Evolutionary conservation across 2,329 filamentous ascomycete genomes (phyloP), one percentile per base, ranked within the genome.

Genomic region (Trichoderma sp.): DNA sequence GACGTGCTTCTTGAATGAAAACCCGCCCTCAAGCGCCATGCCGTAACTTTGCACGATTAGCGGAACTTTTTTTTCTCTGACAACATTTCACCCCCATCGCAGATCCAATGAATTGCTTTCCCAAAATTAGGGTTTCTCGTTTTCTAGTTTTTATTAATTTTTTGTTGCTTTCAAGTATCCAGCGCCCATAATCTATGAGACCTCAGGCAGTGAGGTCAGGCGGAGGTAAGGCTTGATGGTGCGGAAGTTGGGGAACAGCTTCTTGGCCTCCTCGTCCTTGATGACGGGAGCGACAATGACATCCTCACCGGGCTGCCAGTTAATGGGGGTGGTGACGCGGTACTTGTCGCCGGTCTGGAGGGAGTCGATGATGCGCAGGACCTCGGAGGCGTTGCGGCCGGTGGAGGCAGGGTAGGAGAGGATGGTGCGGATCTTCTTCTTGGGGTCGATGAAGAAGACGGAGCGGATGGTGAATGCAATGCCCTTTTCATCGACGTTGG

Each of bases 401-500:
- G 94, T 97, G 72, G 92, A 95, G 73, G 95, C 94, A 57, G 95
- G 95, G 87, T 97, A 98, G 80, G 93, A 91, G 86, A 97, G 92
- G 82, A 94, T 97, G 81, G 95, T 90, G 78, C 95, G 92, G 84
- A 97, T 96, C 83, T 92, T 95, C 91, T 97, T 97, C 83, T 89
- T 90, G 75, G 94, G 94, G 86, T 97, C 94, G 82, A 97, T 96
- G 84, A 97, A 87, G 88, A 97, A 97, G 80, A 97, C 95, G 77
- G 92, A 94, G 79, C 95, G 93, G 84, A 98, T 97, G 77, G 95
- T 97, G 85, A 97, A 95, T 71, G 94, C 94, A 77, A 95, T 92
- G 77, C 92, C 92, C 88, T 93, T 93, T 79, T 87, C 83, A 82
- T 94, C 92, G 72, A 94, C 91, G 84, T 94, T 94, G 85, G 90